Percentiles rank a stretch among this genome's conserved stretches.
Evolutionary conservation across 768 basidiomycete genomes (phyloP).

Genomic region (Symmetrospora coprosmae): DNA sequence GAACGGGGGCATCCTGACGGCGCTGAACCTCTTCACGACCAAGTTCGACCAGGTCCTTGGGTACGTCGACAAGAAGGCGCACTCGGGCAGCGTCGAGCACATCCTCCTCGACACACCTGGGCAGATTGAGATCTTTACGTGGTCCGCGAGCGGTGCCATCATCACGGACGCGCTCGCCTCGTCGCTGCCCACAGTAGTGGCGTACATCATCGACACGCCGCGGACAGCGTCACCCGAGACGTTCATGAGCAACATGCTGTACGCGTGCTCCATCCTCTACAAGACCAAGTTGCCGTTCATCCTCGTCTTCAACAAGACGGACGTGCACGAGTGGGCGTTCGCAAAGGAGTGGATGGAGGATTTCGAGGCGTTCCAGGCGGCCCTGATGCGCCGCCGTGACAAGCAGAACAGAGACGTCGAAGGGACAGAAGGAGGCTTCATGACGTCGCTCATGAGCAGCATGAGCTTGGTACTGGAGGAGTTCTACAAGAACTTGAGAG

Average conservation of each 20-base stretch:
- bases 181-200: constrained; percentile 80
- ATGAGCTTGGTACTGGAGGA: constrained; percentile 98
- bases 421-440: constrained; percentile 55
- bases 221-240: constrained; percentile 76
- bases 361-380: constrained; percentile 86
- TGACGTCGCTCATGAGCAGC: constrained; percentile 97
- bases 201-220: constrained; percentile 95
- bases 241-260: constrained; percentile 99
- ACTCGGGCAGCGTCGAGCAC: constrained; percentile 61
- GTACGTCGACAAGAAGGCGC: constrained; percentile 78
- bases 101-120: constrained; percentile 93
- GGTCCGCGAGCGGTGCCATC: constrained; percentile 97
- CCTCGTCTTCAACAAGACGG: constrained; percentile 96
- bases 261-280: constrained; percentile 96
- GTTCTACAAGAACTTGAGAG: constrained; percentile 91
- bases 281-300: constrained; percentile 96
- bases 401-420: constrained; percentile 37
- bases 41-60: constrained; percentile 94
- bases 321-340: constrained; percentile 75
- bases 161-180: constrained; percentile 95
- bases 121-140: constrained; percentile 99
- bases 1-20: constrained; percentile 93
- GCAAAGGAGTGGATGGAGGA: constrained; percentile 97
- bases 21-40: constrained; percentile 92
- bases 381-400: constrained; percentile 51